These are phyloP conservation scores for Pythium myriotylum DNA, from an alignment of 352 stramenopile species.

Conservation along the genomic window DNA sequence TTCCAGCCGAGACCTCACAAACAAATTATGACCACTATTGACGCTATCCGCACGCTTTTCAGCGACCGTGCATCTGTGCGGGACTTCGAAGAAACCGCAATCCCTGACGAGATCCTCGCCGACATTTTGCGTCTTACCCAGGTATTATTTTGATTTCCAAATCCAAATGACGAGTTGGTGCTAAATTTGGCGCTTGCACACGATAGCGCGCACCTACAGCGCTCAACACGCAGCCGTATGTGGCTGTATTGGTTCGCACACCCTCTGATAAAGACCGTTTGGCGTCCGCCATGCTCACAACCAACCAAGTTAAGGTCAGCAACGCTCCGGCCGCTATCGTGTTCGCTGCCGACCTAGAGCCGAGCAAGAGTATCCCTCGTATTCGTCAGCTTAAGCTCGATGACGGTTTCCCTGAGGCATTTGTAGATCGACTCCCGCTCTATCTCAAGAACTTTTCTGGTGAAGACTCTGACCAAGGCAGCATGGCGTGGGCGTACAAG, in stretches of 20 bases:
- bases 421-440: slow-evolving; percentile 25
- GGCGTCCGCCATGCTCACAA: slow-evolving; percentile 36
- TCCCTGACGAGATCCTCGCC: not conserved
- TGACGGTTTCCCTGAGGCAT: slow-evolving; percentile 40
- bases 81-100: not conserved
- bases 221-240: slow-evolving; percentile 13
- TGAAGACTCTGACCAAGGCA: slow-evolving; percentile 21
- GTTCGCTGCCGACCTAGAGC: slow-evolving; percentile 74
- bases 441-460: slow-evolving; percentile 33
- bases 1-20: too few species aligned
- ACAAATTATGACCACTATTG: not conserved
- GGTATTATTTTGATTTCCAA: not conserved
- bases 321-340: slow-evolving; percentile 71
- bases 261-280: slow-evolving; percentile 8
- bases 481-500: slow-evolving; percentile 43
- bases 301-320: slow-evolving; percentile 45
- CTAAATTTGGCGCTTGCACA: not conserved
- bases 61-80: not conserved
- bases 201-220: slow-evolving; percentile 1
- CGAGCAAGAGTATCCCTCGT: slow-evolving; percentile 59
- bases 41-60: not conserved
- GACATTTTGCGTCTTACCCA: slow-evolving; percentile 4
- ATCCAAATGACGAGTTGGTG: not conserved
- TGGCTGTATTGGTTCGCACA: slow-evolving; percentile 1
- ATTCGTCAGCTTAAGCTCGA: slow-evolving; percentile 63